Conservation (phyloP, 768 basidiomycete genomes). For the Podaxis sp. region DNA sequence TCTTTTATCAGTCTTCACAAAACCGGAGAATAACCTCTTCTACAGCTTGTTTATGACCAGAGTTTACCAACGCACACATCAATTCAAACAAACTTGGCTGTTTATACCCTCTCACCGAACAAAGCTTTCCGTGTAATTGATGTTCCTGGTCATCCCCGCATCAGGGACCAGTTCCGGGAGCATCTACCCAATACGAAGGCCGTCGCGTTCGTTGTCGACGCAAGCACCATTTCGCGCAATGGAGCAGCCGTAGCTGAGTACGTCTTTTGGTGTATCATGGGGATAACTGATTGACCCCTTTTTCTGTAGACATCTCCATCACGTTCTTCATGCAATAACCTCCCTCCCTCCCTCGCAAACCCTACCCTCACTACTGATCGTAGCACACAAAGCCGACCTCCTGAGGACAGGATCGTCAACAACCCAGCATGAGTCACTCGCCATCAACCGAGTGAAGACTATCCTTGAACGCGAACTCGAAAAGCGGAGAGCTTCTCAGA, state of each 20-base stretch:
- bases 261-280: constrained; percentile 27
- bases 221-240: constrained; percentile 75
- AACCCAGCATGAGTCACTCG: constrained; percentile 36
- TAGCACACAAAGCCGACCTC: constrained; percentile 79
- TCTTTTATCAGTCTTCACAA: background rate
- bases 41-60: constrained; percentile 65
- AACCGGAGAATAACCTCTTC: constrained; percentile 9
- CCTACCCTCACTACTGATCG: constrained; percentile 59
- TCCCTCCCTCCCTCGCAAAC: constrained; percentile 71
- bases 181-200: constrained; percentile 61
- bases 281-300: background rate
- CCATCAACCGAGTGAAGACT: constrained; percentile 67
- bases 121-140: constrained; percentile 61
- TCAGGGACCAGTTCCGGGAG: constrained; percentile 72
- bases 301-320: constrained; percentile 64
- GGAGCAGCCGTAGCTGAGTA: constrained; percentile 79
- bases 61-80: constrained; percentile 73
- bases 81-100: constrained; percentile 66
- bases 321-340: constrained; percentile 65
- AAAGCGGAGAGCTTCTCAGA: constrained; percentile 66
- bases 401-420: constrained; percentile 46
- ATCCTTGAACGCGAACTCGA: constrained; percentile 85
- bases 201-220: constrained; percentile 78
- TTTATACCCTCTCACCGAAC: constrained; percentile 42
- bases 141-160: constrained; percentile 83